phyloP scores from a whole-genome alignment of 768 basidiomycete species.

The Russula compacta region DNA sequence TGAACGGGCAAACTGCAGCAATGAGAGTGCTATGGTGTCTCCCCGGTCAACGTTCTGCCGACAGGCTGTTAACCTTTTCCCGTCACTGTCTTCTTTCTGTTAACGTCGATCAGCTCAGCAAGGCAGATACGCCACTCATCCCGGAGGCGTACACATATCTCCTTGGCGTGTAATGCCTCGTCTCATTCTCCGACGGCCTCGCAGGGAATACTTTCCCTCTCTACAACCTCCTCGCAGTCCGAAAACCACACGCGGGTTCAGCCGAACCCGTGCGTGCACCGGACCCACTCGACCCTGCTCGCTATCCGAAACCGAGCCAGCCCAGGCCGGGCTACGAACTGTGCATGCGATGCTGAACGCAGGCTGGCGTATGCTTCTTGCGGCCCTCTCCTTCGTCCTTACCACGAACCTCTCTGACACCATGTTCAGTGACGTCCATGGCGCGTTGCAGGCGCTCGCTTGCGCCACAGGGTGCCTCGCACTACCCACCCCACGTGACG shows the following conservation, averaged over 20 bases:
- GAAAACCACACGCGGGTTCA: constrained; percentile 50
- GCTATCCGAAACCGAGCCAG: too few relatives aligned
- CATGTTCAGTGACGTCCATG: constrained; percentile 82
- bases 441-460: constrained; percentile 75
- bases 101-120: constrained; percentile 96
- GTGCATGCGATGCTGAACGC: too few relatives aligned
- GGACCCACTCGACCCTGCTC: too few relatives aligned
- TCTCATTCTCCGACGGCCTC: too few relatives aligned
- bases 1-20: too few relatives aligned
- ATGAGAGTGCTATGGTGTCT: constrained; percentile 89
- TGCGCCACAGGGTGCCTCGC: too few relatives aligned
- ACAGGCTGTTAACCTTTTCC: not conserved
- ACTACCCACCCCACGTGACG: constrained; percentile 84
- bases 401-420: constrained; percentile 86
- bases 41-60: not conserved
- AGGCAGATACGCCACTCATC: too few relatives aligned
- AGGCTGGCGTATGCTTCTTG: too few relatives aligned
- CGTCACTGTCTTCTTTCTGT: too few relatives aligned
- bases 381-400: constrained; percentile 82
- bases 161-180: too few relatives aligned
- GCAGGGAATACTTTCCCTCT: constrained; percentile 63
- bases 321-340: too few relatives aligned
- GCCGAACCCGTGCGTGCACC: constrained; percentile 62
- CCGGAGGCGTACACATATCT: too few relatives aligned
- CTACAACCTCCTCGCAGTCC: constrained; percentile 61